phyloP scores from a whole-genome alignment of 78 protist genomes.

The Dictyostelium intermedium region DNA sequence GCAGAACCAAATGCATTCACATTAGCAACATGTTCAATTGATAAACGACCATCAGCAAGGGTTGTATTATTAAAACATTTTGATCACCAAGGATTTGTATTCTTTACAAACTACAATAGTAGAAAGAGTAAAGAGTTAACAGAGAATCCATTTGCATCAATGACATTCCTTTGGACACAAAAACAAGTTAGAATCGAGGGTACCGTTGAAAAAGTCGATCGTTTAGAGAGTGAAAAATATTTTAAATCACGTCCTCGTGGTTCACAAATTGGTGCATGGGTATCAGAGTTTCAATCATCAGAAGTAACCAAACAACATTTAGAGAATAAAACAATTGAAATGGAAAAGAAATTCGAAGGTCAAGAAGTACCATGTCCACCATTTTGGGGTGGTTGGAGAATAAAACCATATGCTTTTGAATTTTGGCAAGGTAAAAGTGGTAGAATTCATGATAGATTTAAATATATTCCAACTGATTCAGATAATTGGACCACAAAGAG shows the following conservation, averaged over 20 bases:
- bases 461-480: neutral
- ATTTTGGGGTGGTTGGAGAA: slow-evolving; percentile 81
- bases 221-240: slow-evolving; percentile 39
- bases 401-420: slow-evolving; percentile 54
- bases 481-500: neutral
- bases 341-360: slow-evolving; percentile 5
- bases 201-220: slow-evolving; percentile 4
- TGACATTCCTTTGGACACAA: slow-evolving; percentile 74
- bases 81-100: slow-evolving; percentile 75
- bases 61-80: slow-evolving; percentile 67
- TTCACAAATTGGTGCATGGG: slow-evolving; percentile 82
- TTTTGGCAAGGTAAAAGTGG: slow-evolving; percentile 83
- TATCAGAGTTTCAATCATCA: slow-evolving; percentile 48
- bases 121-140: slow-evolving; percentile 56
- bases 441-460: slow-evolving; percentile 71
- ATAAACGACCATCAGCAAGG: slow-evolving; percentile 62
- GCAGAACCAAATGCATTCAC: slow-evolving; percentile 65
- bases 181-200: slow-evolving; percentile 76
- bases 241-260: slow-evolving; percentile 55
- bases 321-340: neutral
- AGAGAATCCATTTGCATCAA: slow-evolving; percentile 67
- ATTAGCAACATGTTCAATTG: slow-evolving; percentile 32
- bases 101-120: slow-evolving; percentile 72
- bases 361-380: slow-evolving; percentile 47
- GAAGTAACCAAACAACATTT: slow-evolving; percentile 15